Percentiles rank a stretch among this genome's conserved stretches.
phyloP scores from a whole-genome alignment of 2,329 filamentous ascomycete species.

The Pseudogymnoascus sp. region DNA sequence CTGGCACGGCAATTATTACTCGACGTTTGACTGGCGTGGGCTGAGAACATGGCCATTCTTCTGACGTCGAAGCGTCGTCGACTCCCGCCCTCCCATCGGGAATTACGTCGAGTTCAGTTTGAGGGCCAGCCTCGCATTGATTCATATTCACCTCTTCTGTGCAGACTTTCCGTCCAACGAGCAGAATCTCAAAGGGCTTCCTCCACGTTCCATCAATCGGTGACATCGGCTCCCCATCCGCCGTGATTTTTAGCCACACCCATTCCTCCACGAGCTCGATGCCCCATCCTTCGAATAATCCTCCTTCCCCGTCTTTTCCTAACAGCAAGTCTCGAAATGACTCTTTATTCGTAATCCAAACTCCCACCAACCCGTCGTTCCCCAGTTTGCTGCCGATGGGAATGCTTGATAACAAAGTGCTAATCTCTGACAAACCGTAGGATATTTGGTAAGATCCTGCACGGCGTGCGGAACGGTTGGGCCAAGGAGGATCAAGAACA shows the following conservation, averaged over 20 bases:
- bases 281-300: conserved; percentile 60
- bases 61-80: neutral
- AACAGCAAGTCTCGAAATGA: conserved; percentile 47
- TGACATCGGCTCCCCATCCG: conserved; percentile 55
- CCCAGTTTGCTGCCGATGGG: conserved; percentile 50
- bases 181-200: conserved; percentile 68
- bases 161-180: conserved; percentile 44
- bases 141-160: neutral
- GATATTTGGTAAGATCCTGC: conserved; percentile 46
- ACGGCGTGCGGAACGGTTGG: conserved; percentile 64
- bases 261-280: conserved; percentile 61
- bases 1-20: conserved; percentile 62
- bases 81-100: neutral
- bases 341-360: conserved; percentile 73
- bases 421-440: conserved; percentile 37
- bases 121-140: neutral
- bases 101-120: neutral
- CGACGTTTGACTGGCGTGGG: conserved; percentile 35
- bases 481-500: conserved; percentile 73
- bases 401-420: conserved; percentile 43
- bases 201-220: conserved; percentile 54
- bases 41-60: conserved; percentile 27
- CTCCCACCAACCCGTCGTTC: conserved; percentile 50
- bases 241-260: conserved; percentile 71
- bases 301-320: conserved; percentile 35